Evolutionary conservation across 148 eudicot genomes (phyloP), one percentile per base, ranked within the genome.

Genomic region (Limonium bicolor): DNA sequence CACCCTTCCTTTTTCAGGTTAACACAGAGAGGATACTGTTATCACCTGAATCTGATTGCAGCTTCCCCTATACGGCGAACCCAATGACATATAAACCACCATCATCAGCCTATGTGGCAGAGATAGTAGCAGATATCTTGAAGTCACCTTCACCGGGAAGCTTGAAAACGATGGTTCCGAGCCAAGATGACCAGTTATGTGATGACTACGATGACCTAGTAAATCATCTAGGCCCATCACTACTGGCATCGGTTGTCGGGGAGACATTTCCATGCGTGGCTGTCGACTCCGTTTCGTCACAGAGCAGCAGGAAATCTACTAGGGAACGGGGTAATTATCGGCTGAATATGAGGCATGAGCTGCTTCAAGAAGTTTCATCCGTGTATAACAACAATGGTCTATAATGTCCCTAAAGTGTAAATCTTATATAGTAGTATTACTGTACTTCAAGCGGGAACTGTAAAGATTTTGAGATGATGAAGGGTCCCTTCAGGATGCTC

Each of bases 181-280:
- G 66, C 55, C 82, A 82, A 48, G 96, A 94, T 23, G 82, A 83
- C 42, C 77, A 88, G 3, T 82, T 94, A 10, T 88, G 83, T 38
- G 94, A 83, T 22, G 94, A 88, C 36, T 62, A 82, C 43, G 90
- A 82, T 7, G 74, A 79, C 55, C 59, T 88, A 3, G 78, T 76
- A 53, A 78, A 69, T 37, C 77, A 82, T 32, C 42, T 83, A 7
- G 32, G 66, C 28, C 67, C 76, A 7, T n/a, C n/a, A n/a, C n/a
- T n/a, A n/a, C n/a, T n/a, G n/a, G n/a, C n/a, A n/a, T n/a, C n/a
- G n/a, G n/a, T n/a, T n/a, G 49, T 76, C 28, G 41, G 71, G 2
- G 74, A 76, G 37, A 64, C n/a, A n/a, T 27, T 53, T 24, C 79
- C 68, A 19, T 31, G 67, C 7, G 64, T 68, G 8, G 71, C 10